A percentile compares a stretch with the other conserved stretches of the same genome.
phyloP scores from a whole-genome alignment of 306 rosid species.

The Lablab purpureus region DNA sequence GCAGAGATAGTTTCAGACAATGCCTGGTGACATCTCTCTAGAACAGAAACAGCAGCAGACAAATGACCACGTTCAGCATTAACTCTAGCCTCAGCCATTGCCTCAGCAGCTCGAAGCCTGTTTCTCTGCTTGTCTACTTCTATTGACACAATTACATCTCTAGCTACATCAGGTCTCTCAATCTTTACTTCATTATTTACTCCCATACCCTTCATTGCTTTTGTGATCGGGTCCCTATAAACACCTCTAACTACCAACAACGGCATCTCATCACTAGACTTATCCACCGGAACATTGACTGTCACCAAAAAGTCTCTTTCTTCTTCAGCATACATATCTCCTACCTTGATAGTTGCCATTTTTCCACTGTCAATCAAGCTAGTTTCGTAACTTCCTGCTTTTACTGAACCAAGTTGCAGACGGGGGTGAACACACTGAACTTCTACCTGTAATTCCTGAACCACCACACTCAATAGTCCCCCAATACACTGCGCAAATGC shows the following conservation, averaged over 20 bases:
- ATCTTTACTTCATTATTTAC: conserved; percentile 69
- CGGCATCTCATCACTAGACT: conserved; percentile 61
- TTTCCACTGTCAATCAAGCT: conserved; percentile 60
- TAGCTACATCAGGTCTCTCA: conserved; percentile 67
- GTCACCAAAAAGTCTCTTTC: conserved; percentile 87
- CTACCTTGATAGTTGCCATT: conserved; percentile 71
- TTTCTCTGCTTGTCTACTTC: conserved; percentile 92
- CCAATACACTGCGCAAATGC: conserved; percentile 99
- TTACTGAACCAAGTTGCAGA: conserved; percentile 67
- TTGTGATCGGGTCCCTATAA: conserved; percentile 72
- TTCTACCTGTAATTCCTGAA: conserved; percentile 76
- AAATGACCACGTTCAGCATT: conserved; percentile 79
- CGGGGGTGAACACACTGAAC: conserved; percentile 66
- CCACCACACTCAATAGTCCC: conserved; percentile 92
- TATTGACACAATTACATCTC: conserved; percentile 57
- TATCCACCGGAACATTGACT: conserved; percentile 73
- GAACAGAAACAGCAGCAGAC: conserved; percentile 70
- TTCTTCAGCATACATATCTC: conserved; percentile 94
- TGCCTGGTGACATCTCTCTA: conserved; percentile 61
- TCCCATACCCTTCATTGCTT: conserved; percentile 59
- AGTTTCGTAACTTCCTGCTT: conserved; percentile 81
- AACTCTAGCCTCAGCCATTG: conserved; percentile 80
- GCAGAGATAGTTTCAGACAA: conserved; percentile 74
- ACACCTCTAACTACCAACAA: conserved; percentile 64
- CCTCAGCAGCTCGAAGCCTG: conserved; percentile 72